These are phyloP conservation scores for Fusarium anguioides DNA, from an alignment of 2,329 filamentous ascomycete species.

Conservation along the genomic window DNA sequence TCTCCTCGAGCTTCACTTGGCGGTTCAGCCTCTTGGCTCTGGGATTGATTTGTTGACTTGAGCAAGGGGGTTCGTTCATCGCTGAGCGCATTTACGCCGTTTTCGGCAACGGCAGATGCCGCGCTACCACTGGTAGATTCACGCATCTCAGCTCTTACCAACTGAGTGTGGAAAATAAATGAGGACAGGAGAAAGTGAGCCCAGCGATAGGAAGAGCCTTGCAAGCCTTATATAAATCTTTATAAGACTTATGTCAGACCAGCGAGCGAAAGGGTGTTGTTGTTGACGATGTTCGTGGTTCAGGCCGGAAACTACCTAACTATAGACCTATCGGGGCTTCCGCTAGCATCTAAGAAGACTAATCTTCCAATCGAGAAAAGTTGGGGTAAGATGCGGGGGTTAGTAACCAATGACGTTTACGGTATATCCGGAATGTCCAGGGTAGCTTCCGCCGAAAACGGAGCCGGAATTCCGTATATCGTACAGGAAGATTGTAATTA, in stretches of 20 bases:
- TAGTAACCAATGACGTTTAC: constrained; percentile 27
- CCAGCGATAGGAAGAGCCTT: not conserved
- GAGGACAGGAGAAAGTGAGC: not conserved
- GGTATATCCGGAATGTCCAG: not conserved
- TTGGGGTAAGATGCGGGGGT: not conserved
- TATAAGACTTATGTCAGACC: constrained; percentile 10
- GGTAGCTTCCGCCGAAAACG: constrained; percentile 10
- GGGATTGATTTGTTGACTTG: constrained; percentile 27
- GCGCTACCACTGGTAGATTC: constrained; percentile 25
- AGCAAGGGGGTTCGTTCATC: constrained; percentile 46
- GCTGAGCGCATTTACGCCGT: constrained; percentile 13
- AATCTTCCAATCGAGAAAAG: not conserved
- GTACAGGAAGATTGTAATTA: not conserved
- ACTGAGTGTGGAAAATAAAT: not conserved
- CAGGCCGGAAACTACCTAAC: constrained; percentile 8
- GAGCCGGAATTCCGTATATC: not conserved
- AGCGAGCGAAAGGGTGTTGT: not conserved
- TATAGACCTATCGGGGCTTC: constrained; percentile 19
- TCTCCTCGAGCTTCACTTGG: constrained; percentile 14
- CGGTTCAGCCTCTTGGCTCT: constrained; percentile 13
- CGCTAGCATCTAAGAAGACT: constrained; percentile 1
- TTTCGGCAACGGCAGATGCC: constrained; percentile 31
- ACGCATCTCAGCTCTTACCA: constrained; percentile 25
- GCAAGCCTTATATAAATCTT: not conserved
- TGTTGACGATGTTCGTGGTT: constrained; percentile 1